Conservation (phyloP, 331 rosid genomes). For the Malus hybrid region DNA sequence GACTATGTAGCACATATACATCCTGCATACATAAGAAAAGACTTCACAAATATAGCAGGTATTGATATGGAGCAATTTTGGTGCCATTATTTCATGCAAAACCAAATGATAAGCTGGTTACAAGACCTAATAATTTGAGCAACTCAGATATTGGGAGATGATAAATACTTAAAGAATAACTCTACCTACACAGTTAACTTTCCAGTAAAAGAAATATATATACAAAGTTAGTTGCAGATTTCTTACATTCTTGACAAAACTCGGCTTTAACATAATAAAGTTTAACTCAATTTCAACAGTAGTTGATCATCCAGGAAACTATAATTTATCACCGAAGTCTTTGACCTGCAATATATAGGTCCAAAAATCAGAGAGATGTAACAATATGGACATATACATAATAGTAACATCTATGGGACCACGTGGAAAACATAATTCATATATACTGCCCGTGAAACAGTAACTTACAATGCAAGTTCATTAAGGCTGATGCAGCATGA, state of each 20-base stretch:
- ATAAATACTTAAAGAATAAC: neutral
- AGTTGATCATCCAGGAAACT: neutral
- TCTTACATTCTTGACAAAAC: constrained; percentile 9
- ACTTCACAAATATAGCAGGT: neutral
- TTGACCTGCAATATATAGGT: neutral
- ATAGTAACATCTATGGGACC: neutral
- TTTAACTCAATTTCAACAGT: neutral
- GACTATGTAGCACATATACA: neutral
- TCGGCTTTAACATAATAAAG: constrained; percentile 8
- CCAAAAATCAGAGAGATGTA: neutral
- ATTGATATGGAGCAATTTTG: neutral
- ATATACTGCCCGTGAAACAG: neutral
- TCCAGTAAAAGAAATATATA: neutral
- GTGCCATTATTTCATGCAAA: neutral
- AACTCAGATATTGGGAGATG: neutral
- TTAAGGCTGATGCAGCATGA: constrained; percentile 1
- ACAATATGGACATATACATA: neutral
- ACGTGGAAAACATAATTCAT: neutral
- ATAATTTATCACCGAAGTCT: neutral
- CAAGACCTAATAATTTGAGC: neutral
- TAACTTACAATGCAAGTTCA: constrained; percentile 2
- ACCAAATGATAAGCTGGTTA: neutral
- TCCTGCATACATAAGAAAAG: neutral
- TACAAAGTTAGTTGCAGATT: neutral
- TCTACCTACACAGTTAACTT: neutral